These are phyloP conservation scores for Tieghemostelium lacteum DNA, from an alignment of 78 protist genomes.

Conservation along the genomic window DNA sequence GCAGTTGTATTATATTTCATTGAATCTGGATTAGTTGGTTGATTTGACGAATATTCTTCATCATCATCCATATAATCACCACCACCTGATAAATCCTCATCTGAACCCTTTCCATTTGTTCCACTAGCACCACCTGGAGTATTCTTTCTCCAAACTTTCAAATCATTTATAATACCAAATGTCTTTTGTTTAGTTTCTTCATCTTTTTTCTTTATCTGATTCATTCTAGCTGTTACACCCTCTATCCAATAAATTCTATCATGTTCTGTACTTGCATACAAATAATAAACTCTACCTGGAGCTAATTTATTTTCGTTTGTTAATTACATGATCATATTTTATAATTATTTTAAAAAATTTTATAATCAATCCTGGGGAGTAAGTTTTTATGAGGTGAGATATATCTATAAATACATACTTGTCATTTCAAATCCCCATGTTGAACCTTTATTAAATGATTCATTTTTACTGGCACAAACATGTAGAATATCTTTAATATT, in stretches of 20 bases:
- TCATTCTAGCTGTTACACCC: constrained; percentile 1
- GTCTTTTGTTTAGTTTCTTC: not conserved
- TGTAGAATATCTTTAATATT: constrained; percentile 28
- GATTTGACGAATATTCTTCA: too few relatives aligned
- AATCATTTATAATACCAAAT: not conserved
- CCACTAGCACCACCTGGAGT: not conserved
- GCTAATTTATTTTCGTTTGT: not conserved
- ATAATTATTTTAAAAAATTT: too few relatives aligned
- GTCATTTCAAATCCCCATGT: constrained; percentile 38
- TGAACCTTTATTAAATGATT: not conserved
- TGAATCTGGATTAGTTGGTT: too few relatives aligned
- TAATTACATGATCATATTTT: not conserved
- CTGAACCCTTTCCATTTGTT: not conserved
- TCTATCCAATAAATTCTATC: constrained; percentile 48
- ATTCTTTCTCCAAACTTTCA: not conserved
- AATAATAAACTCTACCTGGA: constrained; percentile 17
- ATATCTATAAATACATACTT: not conserved
- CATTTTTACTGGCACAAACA: not conserved
- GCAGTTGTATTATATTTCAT: not conserved
- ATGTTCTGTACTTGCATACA: constrained; percentile 14
- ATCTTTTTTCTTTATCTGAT: not conserved
- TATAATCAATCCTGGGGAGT: too few relatives aligned
- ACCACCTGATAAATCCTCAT: not conserved
- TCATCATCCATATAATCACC: not conserved
- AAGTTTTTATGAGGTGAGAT: not conserved